phyloP scores from a whole-genome alignment of 768 basidiomycete species.

The Myochromella boudieri region DNA sequence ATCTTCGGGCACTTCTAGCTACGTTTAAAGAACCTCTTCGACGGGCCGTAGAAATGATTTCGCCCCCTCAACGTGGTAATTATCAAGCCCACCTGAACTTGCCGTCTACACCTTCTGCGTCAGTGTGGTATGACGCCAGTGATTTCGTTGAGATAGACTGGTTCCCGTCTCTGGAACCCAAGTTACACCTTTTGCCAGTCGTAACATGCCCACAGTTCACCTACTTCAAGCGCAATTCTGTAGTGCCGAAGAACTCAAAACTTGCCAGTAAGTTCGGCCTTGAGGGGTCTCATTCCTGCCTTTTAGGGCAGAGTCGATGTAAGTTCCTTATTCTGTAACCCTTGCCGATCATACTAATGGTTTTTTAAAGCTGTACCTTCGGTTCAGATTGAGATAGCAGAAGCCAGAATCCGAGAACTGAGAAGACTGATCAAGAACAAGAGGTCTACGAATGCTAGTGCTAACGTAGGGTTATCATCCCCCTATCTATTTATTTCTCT shows the following conservation, averaged over 20 bases:
- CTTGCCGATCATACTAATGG: conserved; percentile 5
- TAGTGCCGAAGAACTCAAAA: conserved; percentile 35
- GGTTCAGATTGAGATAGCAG: conserved; percentile 63
- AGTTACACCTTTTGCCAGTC: conserved; percentile 67
- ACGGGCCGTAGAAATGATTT: conserved; percentile 48
- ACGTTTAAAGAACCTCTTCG: conserved; percentile 75
- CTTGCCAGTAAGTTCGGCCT: conserved; percentile 79
- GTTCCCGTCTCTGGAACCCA: conserved; percentile 51
- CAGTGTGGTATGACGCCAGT: conserved; percentile 72
- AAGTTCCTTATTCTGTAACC: conserved; percentile 24
- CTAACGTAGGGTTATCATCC: not conserved
- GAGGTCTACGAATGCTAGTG: conserved; percentile 4
- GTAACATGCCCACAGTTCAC: conserved; percentile 82
- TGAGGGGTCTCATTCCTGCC: conserved; percentile 81
- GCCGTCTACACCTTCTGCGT: conserved; percentile 39
- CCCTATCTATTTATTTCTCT: not conserved
- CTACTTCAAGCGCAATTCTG: conserved; percentile 68
- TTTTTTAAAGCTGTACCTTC: conserved; percentile 51
- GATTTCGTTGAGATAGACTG: conserved; percentile 85
- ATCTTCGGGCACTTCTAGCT: conserved; percentile 77
- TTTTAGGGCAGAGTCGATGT: conserved; percentile 74
- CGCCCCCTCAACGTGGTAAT: conserved; percentile 44
- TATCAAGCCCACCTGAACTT: conserved; percentile 49
- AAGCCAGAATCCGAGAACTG: conserved; percentile 54
- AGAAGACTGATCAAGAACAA: conserved; percentile 21